Evolutionary conservation across 305 asterid genomes (phyloP).

Genomic region (Striga hermonthica): DNA sequence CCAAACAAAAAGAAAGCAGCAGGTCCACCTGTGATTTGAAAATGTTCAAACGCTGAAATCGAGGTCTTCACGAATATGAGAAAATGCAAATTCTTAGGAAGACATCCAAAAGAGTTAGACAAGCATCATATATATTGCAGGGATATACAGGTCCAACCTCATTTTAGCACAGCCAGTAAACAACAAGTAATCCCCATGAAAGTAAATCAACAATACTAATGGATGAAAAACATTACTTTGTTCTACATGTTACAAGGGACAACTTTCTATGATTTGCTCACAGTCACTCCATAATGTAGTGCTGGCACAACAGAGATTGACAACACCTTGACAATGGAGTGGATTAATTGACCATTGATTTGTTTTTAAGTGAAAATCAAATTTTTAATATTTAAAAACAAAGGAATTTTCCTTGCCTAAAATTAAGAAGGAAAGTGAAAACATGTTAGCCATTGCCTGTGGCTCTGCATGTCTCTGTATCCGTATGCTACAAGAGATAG

Average conservation of each 20-base stretch:
- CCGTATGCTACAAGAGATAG: too few relatives aligned
- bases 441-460: too few relatives aligned
- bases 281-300: neutral
- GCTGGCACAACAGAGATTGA: neutral
- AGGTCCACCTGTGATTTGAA: conserved; percentile 67
- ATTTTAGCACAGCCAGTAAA: neutral
- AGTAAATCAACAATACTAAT: conserved; percentile 5
- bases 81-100: conserved; percentile 3
- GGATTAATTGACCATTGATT: neutral
- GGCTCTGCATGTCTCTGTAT: too few relatives aligned
- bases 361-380: neutral
- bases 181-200: neutral
- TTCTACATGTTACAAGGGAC: neutral
- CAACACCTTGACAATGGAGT: neutral
- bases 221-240: neutral
- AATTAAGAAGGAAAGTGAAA: too few relatives aligned
- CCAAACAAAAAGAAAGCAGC: conserved; percentile 70
- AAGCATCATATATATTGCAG: conserved; percentile 9
- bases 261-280: conserved; percentile 2
- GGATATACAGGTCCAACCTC: conserved; percentile 10
- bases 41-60: conserved; percentile 6
- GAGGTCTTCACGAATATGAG: conserved; percentile 20
- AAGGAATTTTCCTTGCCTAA: neutral
- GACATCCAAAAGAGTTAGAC: conserved; percentile 21
- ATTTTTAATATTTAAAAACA: neutral